These are phyloP conservation scores for Spencermartinsiella europaea DNA, from an alignment of 805 yeast genomes.

Conservation along the genomic window DNA sequence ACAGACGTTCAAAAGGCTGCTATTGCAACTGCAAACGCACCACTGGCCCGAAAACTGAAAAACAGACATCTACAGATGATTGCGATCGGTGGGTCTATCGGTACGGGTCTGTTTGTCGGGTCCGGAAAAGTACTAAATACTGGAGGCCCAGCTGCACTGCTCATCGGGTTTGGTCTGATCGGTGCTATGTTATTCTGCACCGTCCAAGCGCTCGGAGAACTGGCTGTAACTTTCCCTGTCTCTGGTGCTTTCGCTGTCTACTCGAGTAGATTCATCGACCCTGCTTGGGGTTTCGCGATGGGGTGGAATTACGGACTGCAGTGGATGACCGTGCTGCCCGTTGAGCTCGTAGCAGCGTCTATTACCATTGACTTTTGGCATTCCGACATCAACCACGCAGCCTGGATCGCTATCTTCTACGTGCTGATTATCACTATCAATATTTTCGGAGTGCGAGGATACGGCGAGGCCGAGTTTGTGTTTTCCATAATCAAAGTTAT, in stretches of 20 bases:
- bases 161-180: constrained; percentile 54
- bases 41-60: constrained; percentile 42
- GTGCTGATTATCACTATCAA: constrained; percentile 45
- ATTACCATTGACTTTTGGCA: constrained; percentile 58
- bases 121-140: constrained; percentile 51
- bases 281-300: constrained; percentile 64
- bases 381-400: constrained; percentile 47
- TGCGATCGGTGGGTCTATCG: constrained; percentile 70
- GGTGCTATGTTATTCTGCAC: constrained; percentile 62
- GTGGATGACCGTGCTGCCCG: constrained; percentile 59
- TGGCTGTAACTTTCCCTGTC: constrained; percentile 62
- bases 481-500: constrained; percentile 54
- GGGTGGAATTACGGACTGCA: constrained; percentile 68
- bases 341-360: constrained; percentile 62
- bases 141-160: constrained; percentile 56
- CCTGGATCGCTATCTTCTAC: constrained; percentile 56
- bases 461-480: constrained; percentile 67
- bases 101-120: constrained; percentile 72
- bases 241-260: constrained; percentile 60
- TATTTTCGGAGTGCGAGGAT: constrained; percentile 54
- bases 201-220: constrained; percentile 62
- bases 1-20: constrained; percentile 42
- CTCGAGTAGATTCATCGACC: constrained; percentile 58
- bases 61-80: constrained; percentile 59
- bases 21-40: constrained; percentile 40